A percentile compares a stretch with the other conserved stretches of the same genome.
These are phyloP conservation scores for Blastobotrys proliferans DNA, from an alignment of 1,139 yeast genomes.

Conservation along the genomic window DNA sequence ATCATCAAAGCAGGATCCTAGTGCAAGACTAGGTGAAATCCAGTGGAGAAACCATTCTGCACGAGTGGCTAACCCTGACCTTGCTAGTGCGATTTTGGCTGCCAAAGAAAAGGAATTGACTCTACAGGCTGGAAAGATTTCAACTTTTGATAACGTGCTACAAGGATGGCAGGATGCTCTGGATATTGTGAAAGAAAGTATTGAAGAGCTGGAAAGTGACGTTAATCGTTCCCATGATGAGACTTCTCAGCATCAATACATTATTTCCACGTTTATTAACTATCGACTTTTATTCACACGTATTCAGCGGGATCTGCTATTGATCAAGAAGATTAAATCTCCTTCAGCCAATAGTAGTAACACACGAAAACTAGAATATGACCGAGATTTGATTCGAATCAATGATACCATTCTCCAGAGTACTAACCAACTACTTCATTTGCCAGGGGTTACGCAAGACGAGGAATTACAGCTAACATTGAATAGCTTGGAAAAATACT, in stretches of 20 bases:
- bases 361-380: slow-evolving; percentile 33
- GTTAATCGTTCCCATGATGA: slow-evolving; percentile 40
- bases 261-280: slow-evolving; percentile 67
- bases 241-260: slow-evolving; percentile 67
- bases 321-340: slow-evolving; percentile 30
- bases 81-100: slow-evolving; percentile 52
- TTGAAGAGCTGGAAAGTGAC: slow-evolving; percentile 43
- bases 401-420: slow-evolving; percentile 48
- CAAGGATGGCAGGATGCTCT: slow-evolving; percentile 55
- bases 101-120: slow-evolving; percentile 29
- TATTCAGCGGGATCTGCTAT: slow-evolving; percentile 63
- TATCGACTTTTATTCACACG: slow-evolving; percentile 64
- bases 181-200: slow-evolving; percentile 48
- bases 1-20: slow-evolving; percentile 20
- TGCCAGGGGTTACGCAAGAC: slow-evolving; percentile 90
- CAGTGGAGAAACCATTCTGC: slow-evolving; percentile 79
- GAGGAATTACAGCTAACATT: slow-evolving; percentile 60
- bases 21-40: slow-evolving; percentile 37
- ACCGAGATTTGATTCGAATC: slow-evolving; percentile 48
- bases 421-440: slow-evolving; percentile 57
- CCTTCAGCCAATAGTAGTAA: slow-evolving; percentile 19
- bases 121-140: slow-evolving; percentile 22
- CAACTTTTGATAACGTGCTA: slow-evolving; percentile 46
- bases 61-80: slow-evolving; percentile 60
- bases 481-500: slow-evolving; percentile 47